A percentile compares a stretch with the other conserved stretches of the same genome.
phyloP scores from a whole-genome alignment of 257 asterid species.

The Primulina tabacum region DNA sequence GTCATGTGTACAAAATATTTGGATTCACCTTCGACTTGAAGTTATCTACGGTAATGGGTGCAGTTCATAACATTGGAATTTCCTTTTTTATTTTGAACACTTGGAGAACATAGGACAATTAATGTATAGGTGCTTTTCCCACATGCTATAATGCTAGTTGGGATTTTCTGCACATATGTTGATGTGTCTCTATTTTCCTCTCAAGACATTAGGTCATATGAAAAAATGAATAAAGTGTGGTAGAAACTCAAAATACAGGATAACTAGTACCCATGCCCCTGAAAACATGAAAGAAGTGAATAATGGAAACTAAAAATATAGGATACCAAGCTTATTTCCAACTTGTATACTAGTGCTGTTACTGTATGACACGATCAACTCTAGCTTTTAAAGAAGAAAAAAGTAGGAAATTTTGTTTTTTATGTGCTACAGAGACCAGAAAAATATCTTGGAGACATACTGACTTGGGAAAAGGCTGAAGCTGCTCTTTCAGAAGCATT shows the following conservation, averaged over 20 bases:
- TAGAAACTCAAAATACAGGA: conserved; percentile 10
- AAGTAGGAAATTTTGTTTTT: conserved; percentile 1
- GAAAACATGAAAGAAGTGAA: not conserved
- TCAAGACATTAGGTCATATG: conserved; percentile 3
- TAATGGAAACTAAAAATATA: conserved; percentile 1
- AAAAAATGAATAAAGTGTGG: not conserved
- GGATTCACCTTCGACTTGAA: conserved; percentile 96
- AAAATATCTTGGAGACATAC: conserved; percentile 77
- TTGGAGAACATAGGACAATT: not conserved
- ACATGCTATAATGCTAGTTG: not conserved
- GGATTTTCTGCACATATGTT: not conserved
- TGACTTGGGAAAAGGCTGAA: conserved; percentile 88
- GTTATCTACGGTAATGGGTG: conserved; percentile 76
- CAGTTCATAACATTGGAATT: conserved; percentile 19
- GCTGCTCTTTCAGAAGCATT: conserved; percentile 86
- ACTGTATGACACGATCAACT: conserved; percentile 2
- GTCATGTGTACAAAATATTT: conserved; percentile 62
- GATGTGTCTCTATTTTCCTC: not conserved
- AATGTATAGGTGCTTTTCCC: not conserved
- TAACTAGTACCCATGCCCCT: conserved; percentile 8
- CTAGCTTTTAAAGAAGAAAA: conserved; percentile 23
- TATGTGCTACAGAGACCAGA: conserved; percentile 79
- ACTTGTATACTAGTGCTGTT: conserved; percentile 16
- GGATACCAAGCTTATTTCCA: conserved; percentile 5
- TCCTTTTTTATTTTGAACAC: conserved; percentile 3